Percentiles rank a stretch among this genome's conserved stretches.
phyloP scores from a whole-genome alignment of 2,329 filamentous ascomycete genomes.

The Fusarium albosuccineum region DNA sequence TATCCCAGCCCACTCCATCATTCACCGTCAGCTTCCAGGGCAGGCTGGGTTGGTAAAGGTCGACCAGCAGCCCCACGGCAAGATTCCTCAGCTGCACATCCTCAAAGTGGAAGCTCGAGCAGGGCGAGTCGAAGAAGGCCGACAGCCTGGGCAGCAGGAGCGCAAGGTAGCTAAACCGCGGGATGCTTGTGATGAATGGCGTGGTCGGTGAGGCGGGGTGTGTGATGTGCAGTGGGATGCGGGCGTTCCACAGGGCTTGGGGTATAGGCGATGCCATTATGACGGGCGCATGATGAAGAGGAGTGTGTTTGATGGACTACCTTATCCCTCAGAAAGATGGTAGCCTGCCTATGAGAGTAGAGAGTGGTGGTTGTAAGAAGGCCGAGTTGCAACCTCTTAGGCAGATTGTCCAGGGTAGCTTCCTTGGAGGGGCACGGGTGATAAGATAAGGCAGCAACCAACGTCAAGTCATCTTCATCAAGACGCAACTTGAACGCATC shows the following conservation, averaged over 20 bases:
- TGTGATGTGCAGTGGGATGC: slow-evolving; percentile 67
- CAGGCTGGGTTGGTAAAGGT: slow-evolving; percentile 67
- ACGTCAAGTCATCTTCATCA: not conserved
- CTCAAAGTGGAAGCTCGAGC: slow-evolving; percentile 71
- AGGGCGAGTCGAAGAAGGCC: slow-evolving; percentile 65
- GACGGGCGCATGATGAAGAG: slow-evolving; percentile 34
- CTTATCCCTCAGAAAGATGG: not conserved
- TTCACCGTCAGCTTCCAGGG: slow-evolving; percentile 69
- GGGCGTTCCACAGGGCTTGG: slow-evolving; percentile 66
- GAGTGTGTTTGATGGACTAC: slow-evolving; percentile 1
- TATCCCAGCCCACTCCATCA: slow-evolving; percentile 70
- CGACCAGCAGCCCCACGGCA: slow-evolving; percentile 66
- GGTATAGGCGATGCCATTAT: slow-evolving; percentile 52
- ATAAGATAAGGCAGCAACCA: slow-evolving; percentile 11
- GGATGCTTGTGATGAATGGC: slow-evolving; percentile 67
- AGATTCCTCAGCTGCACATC: slow-evolving; percentile 66
- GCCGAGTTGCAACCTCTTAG: not conserved
- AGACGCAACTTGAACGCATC: not conserved
- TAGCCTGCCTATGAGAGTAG: not conserved
- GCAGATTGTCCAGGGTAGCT: slow-evolving; percentile 16
- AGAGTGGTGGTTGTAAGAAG: slow-evolving; percentile 5
- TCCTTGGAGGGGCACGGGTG: slow-evolving; percentile 3
- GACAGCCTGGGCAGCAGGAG: slow-evolving; percentile 68
- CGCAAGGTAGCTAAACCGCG: slow-evolving; percentile 71
- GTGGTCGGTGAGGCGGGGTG: slow-evolving; percentile 61